Conservation (phyloP, 768 basidiomycete genomes). For the button mushroom (Agaricus bisporus) region DNA sequence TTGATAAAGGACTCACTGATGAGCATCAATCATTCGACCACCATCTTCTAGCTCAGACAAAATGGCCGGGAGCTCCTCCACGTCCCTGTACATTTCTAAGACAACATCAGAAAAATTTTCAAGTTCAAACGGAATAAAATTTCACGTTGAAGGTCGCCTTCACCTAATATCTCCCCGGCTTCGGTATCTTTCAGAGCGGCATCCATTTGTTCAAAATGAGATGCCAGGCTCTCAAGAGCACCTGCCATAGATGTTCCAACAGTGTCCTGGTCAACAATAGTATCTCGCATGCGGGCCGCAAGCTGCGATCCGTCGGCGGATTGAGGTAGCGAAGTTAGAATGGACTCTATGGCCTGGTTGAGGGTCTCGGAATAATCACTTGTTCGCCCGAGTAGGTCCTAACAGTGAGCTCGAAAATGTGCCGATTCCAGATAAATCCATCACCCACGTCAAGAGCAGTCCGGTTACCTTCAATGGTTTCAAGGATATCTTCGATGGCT, state of each 20-base stretch:
- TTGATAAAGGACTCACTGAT: conserved; percentile 41
- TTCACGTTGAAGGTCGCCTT: conserved; percentile 66
- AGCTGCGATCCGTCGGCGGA: conserved; percentile 10
- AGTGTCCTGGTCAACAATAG: conserved; percentile 50
- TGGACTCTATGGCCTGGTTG: conserved; percentile 44
- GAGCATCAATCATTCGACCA: conserved; percentile 42
- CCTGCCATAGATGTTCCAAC: conserved; percentile 63
- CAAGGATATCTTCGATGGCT: conserved; percentile 71
- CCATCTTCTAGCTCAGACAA: conserved; percentile 66
- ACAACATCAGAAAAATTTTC: not conserved
- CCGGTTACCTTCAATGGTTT: conserved; percentile 67
- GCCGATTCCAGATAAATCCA: not conserved
- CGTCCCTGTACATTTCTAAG: conserved; percentile 76
- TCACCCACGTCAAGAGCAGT: conserved; percentile 57
- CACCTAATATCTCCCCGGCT: conserved; percentile 57
- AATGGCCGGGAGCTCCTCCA: conserved; percentile 69
- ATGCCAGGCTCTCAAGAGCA: conserved; percentile 63
- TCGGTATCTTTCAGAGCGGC: conserved; percentile 61
- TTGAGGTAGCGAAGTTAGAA: conserved; percentile 45
- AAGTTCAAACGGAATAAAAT: not conserved
- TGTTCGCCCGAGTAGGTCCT: conserved; percentile 61
- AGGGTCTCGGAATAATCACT: conserved; percentile 67
- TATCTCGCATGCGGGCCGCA: conserved; percentile 36
- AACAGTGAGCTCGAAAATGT: not conserved
- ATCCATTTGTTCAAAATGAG: conserved; percentile 77